Conservation (phyloP, 345 rosid species). For the Populus nigra region DNA sequence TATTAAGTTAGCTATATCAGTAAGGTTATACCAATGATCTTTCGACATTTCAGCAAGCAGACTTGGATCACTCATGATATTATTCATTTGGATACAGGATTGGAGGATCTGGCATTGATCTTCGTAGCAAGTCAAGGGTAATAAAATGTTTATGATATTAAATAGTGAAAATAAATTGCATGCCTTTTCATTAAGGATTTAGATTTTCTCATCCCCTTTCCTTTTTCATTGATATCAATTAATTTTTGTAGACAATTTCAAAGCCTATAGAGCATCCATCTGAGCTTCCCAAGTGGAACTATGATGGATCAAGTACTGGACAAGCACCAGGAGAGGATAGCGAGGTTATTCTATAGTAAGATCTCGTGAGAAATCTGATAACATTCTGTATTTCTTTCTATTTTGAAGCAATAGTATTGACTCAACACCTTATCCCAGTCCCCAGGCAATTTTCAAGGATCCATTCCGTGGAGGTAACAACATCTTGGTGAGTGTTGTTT, state of each 20-base stretch:
- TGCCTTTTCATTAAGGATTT: not conserved
- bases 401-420: constrained; percentile 12
- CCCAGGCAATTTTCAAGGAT: constrained; percentile 92
- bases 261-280: constrained; percentile 89
- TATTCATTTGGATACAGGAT: constrained; percentile 53
- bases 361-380: constrained; percentile 9
- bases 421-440: constrained; percentile 45
- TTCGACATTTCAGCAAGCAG: not conserved
- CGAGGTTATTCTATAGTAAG: constrained; percentile 98
- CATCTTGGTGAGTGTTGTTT: constrained; percentile 66
- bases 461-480: constrained; percentile 97
- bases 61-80: not conserved
- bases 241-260: constrained; percentile 55
- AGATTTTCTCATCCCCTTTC: constrained; percentile 9
- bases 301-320: constrained; percentile 97
- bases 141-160: constrained; percentile 9
- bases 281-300: constrained; percentile 98
- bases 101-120: constrained; percentile 83
- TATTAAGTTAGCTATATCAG: not conserved
- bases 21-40: not conserved
- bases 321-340: constrained; percentile 98
- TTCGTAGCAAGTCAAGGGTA: constrained; percentile 97
- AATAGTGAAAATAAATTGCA: constrained; percentile 1
- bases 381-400: not conserved
- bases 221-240: not conserved